Conservation (phyloP, 306 rosid genomes). For the Begonia masoniana region DNA sequence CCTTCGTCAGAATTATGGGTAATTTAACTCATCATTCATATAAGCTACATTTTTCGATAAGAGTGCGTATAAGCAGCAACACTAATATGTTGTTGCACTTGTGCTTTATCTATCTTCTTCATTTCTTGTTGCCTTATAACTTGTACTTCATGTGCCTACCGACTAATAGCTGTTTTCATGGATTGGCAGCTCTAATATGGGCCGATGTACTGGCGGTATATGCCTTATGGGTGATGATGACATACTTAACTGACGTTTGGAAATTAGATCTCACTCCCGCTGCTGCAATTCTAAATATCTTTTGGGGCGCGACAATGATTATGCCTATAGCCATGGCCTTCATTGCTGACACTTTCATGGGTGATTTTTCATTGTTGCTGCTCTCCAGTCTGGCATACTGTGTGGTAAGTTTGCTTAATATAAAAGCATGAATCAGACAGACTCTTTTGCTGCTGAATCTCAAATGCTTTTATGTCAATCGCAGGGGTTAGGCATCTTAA, state of each 20-base stretch:
- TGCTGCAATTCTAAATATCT: conserved; percentile 13
- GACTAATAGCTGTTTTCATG: no score
- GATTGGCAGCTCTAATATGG: conserved; percentile 5
- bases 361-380: conserved; percentile 6
- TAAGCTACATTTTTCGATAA: no score
- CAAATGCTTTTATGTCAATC: background rate
- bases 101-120: no score
- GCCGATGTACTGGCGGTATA: background rate
- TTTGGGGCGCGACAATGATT: conserved; percentile 3
- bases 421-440: no score
- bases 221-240: conserved; percentile 6
- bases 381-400: conserved; percentile 10
- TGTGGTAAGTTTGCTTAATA: conserved; percentile 5
- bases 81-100: no score
- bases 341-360: conserved; percentile 11
- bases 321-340: conserved; percentile 11
- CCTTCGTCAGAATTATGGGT: background rate
- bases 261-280: conserved; percentile 6
- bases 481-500: conserved; percentile 15
- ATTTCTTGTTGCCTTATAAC: no score
- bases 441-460: no score
- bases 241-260: conserved; percentile 15
- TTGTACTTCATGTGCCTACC: no score
- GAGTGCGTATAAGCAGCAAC: no score
- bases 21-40: background rate